These are phyloP conservation scores for Suillus fuscotomentosus DNA, from an alignment of 768 basidiomycete species.

Conservation along the genomic window DNA sequence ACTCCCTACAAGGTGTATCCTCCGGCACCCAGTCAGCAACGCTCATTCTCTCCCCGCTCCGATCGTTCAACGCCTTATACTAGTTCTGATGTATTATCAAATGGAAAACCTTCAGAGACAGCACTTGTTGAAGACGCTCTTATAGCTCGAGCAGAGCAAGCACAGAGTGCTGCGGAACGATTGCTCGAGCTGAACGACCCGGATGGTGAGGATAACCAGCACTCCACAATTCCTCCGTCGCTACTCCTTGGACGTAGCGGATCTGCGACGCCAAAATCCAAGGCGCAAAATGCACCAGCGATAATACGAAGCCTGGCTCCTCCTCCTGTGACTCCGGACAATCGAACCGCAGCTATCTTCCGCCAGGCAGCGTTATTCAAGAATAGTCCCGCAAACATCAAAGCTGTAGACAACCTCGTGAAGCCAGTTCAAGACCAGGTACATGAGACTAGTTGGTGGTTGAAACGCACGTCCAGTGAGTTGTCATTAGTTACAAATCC, in stretches of 20 bases:
- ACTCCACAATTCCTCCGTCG: constrained; percentile 55
- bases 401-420: constrained; percentile 54
- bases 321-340: constrained; percentile 65
- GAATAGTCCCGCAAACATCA: constrained; percentile 70
- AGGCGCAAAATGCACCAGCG: constrained; percentile 35
- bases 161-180: constrained; percentile 88
- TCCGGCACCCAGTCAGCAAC: constrained; percentile 38
- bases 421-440: constrained; percentile 66
- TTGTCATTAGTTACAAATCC: constrained; percentile 15
- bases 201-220: constrained; percentile 56
- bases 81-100: constrained; percentile 61
- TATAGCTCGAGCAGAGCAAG: constrained; percentile 86
- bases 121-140: constrained; percentile 80
- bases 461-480: constrained; percentile 70
- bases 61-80: constrained; percentile 45
- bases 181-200: constrained; percentile 84
- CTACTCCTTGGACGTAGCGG: constrained; percentile 43
- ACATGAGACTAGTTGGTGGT: constrained; percentile 83
- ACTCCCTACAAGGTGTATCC: constrained; percentile 55
- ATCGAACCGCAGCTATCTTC: constrained; percentile 56
- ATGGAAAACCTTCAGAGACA: constrained; percentile 39
- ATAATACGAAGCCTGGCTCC: constrained; percentile 29
- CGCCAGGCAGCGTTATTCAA: constrained; percentile 76
- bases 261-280: constrained; percentile 38
- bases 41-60: constrained; percentile 57